phyloP scores from a whole-genome alignment of 176 grass and related monocot genomes.

The Hordeum marinum region DNA sequence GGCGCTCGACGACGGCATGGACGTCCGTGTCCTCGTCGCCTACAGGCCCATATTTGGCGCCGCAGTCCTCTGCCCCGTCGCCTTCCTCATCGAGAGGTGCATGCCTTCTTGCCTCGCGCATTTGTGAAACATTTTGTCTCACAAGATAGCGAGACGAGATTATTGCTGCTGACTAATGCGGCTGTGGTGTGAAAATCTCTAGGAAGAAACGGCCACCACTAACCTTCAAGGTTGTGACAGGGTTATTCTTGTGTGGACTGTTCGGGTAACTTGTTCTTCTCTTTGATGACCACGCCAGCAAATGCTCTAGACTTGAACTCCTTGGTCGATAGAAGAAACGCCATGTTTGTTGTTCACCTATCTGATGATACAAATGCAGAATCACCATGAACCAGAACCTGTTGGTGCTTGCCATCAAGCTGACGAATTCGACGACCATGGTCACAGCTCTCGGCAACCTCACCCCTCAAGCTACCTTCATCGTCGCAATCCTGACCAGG shows the following conservation, averaged over 20 bases:
- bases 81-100: slow-evolving; percentile 67
- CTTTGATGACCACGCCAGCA: not conserved
- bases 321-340: not conserved
- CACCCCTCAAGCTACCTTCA: slow-evolving; percentile 48
- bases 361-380: slow-evolving; percentile 8
- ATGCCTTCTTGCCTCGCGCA: not conserved
- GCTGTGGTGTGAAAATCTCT: not conserved
- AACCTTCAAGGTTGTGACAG: slow-evolving; percentile 27
- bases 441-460: slow-evolving; percentile 46
- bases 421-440: slow-evolving; percentile 38
- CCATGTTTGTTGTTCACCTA: not conserved
- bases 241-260: slow-evolving; percentile 26
- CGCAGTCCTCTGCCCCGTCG: slow-evolving; percentile 50
- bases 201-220: slow-evolving; percentile 49
- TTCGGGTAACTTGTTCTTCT: slow-evolving; percentile 19
- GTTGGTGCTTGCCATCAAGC: slow-evolving; percentile 42
- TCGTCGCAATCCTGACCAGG: slow-evolving; percentile 50
- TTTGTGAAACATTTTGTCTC: not conserved
- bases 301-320: not conserved
- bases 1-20: slow-evolving; percentile 64
- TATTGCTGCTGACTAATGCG: not conserved
- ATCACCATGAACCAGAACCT: slow-evolving; percentile 43
- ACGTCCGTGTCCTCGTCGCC: slow-evolving; percentile 53
- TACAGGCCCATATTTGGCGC: slow-evolving; percentile 63
- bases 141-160: not conserved